phyloP scores from a whole-genome alignment of 768 basidiomycete species.

The Lenzites betulinus region DNA sequence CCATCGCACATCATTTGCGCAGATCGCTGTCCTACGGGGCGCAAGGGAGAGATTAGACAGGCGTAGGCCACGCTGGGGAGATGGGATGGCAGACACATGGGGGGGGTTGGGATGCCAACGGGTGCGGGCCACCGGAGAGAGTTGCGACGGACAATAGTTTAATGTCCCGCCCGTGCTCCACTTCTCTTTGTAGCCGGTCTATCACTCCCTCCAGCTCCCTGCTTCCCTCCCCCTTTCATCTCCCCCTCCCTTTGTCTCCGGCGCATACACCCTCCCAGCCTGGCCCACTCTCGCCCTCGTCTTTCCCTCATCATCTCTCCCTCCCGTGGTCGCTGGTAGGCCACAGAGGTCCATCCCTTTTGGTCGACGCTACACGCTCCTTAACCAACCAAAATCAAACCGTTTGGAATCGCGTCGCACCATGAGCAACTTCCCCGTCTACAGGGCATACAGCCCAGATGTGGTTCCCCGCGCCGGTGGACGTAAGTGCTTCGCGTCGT shows the following conservation, averaged over 20 bases:
- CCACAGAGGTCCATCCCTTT: constrained; percentile 16
- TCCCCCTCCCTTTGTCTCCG: constrained; percentile 11
- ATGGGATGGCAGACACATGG: not conserved
- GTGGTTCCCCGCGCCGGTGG: constrained; percentile 8
- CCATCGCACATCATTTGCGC: not conserved
- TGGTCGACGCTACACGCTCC: constrained; percentile 16
- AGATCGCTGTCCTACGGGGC: not conserved
- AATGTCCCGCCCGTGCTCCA: not conserved
- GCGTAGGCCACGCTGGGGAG: not conserved
- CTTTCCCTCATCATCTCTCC: not conserved
- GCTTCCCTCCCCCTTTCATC: constrained; percentile 3
- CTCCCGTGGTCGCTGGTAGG: constrained; percentile 26
- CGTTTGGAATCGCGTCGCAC: not conserved
- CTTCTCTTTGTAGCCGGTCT: constrained; percentile 2
- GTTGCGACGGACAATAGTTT: constrained; percentile 8
- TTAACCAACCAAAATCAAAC: constrained; percentile 2
- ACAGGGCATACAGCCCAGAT: not conserved
- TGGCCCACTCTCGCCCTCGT: constrained; percentile 1
- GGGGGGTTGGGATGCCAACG: constrained; percentile 14
- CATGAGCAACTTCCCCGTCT: constrained; percentile 4
- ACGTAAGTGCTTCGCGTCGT: not conserved
- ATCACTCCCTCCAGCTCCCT: constrained; percentile 10
- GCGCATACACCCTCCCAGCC: constrained; percentile 5
- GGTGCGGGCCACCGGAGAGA: not conserved
- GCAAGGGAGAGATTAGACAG: not conserved